Evolutionary conservation across 2,329 filamentous ascomycete genomes (phyloP).

Genomic region (Didymella keratinophila): DNA sequence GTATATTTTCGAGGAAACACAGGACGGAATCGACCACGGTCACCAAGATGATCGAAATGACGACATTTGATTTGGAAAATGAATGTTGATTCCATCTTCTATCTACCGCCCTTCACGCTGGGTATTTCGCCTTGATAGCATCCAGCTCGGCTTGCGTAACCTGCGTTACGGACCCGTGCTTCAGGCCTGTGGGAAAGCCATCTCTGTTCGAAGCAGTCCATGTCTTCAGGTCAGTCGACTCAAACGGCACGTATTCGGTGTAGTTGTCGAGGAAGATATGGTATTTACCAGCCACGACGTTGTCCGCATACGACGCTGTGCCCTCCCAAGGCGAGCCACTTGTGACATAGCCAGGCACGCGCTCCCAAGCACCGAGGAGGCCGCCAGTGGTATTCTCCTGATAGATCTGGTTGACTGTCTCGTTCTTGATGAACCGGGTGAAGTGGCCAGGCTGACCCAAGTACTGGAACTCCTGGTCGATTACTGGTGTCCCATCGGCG

Average conservation of each 20-base stretch:
- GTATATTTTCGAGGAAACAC: neutral
- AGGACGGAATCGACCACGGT: neutral
- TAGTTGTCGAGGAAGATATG: conserved; percentile 21
- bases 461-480: conserved; percentile 26
- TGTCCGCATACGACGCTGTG: conserved; percentile 23
- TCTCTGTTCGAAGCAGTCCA: conserved; percentile 13
- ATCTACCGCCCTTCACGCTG: neutral
- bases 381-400: conserved; percentile 20
- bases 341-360: conserved; percentile 8
- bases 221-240: conserved; percentile 13
- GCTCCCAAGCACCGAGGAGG: conserved; percentile 16
- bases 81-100: no score
- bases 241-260: conserved; percentile 15
- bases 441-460: conserved; percentile 20
- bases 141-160: conserved; percentile 19
- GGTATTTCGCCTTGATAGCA: conserved; percentile 12
- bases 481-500: conserved; percentile 15
- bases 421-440: conserved; percentile 22
- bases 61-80: neutral
- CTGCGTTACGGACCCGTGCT: conserved; percentile 20
- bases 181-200: conserved; percentile 17
- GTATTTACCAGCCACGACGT: conserved; percentile 8
- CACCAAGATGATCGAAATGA: neutral
- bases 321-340: conserved; percentile 20
- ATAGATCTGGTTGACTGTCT: conserved; percentile 19